These are phyloP conservation scores for Jamesozyma jinghongensis DNA, from an alignment of 805 yeast species.

Conservation along the genomic window DNA sequence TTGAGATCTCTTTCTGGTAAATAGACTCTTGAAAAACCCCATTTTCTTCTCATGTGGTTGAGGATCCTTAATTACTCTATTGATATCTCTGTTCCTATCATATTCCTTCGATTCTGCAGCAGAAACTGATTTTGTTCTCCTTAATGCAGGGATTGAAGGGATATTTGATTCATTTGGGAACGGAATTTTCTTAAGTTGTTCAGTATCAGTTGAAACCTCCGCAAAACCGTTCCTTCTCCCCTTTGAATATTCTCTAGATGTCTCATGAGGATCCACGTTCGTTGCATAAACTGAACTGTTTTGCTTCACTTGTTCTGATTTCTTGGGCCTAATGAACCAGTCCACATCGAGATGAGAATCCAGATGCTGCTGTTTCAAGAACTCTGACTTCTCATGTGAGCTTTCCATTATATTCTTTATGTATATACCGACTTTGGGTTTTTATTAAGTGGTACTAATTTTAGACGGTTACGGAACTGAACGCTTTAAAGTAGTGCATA, in stretches of 20 bases:
- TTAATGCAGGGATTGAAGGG: constrained; percentile 7
- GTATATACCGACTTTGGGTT: too few species aligned
- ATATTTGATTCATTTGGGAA: too few species aligned
- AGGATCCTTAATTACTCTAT: too few species aligned
- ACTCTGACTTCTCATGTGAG: neutral
- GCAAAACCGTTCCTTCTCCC: constrained; percentile 5
- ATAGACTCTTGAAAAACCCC: constrained; percentile 33
- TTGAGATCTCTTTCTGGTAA: constrained; percentile 10
- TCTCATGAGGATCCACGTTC: neutral
- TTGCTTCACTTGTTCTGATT: neutral
- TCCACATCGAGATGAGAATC: constrained; percentile 20
- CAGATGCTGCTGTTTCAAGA: constrained; percentile 17
- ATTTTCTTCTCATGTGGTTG: constrained; percentile 16
- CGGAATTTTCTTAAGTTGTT: neutral
- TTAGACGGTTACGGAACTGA: too few species aligned
- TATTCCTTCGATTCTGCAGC: constrained; percentile 8
- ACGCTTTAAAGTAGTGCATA: too few species aligned
- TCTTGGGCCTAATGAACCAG: constrained; percentile 22
- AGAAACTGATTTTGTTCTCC: constrained; percentile 30
- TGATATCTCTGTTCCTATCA: neutral
- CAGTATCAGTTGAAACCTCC: neutral
- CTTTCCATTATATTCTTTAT: too few species aligned
- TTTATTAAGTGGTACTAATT: too few species aligned
- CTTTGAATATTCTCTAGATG: neutral
- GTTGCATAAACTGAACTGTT: neutral